Base-by-base conservation (phyloP, 148 eudicot species). In the Fagopyrum homotropicum region DNA sequence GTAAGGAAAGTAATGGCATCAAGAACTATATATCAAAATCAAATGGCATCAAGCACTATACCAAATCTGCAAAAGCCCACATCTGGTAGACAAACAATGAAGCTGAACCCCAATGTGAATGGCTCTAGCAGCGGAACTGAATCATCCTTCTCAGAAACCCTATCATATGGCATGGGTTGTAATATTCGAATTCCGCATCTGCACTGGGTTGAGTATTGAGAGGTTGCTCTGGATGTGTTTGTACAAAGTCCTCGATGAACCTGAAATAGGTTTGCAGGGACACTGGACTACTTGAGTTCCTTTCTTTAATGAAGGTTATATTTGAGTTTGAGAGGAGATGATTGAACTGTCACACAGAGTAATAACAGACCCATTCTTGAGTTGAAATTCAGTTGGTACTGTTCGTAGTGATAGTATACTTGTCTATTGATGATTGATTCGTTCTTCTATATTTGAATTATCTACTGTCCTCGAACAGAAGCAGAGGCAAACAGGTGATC, bases 1-100 rank as follows among this genome's bases (percentile, higher is more conserved):
- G 85, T 87, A 5, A 87, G 85, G 45, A 87, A 83, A 19, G 91
- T 87, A 74, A 86, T 82, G 77, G 81, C 83, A 75, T 87, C 88
- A 4, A 91, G 91, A 72, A 72, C 48, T 52, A 61, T 80, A 11
- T n/a, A n/a, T n/a, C n/a, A n/a, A n/a, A n/a, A n/a, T n/a, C n/a
- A n/a, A 74, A 86, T 82, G 77, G 81, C 83, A 75, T 87, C 88
- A 4, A 91, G 91, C 74, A 72, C 48, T 52, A 61, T 80, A 11
- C 76, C 83, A 90, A 75, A 75, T 82, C 14, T 40, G 59, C 35
- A n/a, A 73, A 48, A 80, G 69, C 46, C 86, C 83, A 63, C 47
- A 49, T 74, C 73, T 77, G 43, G 82, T 47, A n/a, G 82, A 84
- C 54, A 84, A 45, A 72, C 83, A 75, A 57, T 84, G 89, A 55